Base-by-base conservation (phyloP, 306 rosid genomes). In the Lathyrus sativus region DNA sequence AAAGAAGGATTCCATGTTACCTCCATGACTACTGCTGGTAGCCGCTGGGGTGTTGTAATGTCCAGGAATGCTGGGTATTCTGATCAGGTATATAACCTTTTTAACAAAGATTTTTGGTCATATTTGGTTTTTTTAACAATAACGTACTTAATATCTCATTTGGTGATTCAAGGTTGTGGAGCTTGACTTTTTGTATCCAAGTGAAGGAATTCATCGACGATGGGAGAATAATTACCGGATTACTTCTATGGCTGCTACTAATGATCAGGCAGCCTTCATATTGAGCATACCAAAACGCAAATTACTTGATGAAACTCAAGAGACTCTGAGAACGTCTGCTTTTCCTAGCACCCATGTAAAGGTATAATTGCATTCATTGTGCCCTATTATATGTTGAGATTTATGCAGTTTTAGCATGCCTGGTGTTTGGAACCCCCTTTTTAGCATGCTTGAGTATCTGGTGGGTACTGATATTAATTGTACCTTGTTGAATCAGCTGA, bases 1-100 rank as follows among this genome's bases (percentile, higher is more conserved):
- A 90, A 91, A 75, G 97, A 91, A 91, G 97, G 97, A 64, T 91
- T 91, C 83, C 97, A 88, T 60, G 97, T 91, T 50, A 91, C 97
- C 50, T 91, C 97, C 75, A 88, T 91, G 97, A 86, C 97, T 38
- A 91, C 97, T 7, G 97, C 97, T 58, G 96, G 93, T 78, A 86
- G 71, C 76, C 97, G 97, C 65, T 91, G 97, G 97, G 97, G 96
- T 13, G 96, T 91, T 57, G 97, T 91, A 12, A 91, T 91, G 97
- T 91, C 97, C 74, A 81, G 96, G 79, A 91, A 91, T 83, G 92
- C 97, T 46, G 97, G 97, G 57, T 91, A 61, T 75, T 88, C 97
- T 65, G 97, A 91, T 75, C 97, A 91, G 93, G 97, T 91, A 74
- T 53, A 56, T 45, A 62, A 55, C 14, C 7, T 9, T 35, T 41